Conservation (phyloP, 2,329 filamentous ascomycete genomes). For the Penicillium sp. region DNA sequence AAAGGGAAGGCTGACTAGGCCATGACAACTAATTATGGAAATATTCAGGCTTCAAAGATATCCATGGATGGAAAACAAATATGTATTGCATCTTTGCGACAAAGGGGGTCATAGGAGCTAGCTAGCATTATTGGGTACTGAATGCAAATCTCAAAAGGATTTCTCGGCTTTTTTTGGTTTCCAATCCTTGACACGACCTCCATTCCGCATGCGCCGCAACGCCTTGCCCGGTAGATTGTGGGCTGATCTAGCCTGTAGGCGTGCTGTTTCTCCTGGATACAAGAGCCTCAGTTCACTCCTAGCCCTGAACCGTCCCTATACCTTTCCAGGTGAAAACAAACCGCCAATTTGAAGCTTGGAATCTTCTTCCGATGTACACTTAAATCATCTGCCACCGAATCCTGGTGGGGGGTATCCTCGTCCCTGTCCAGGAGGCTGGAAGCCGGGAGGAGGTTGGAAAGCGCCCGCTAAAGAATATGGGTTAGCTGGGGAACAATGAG, state of each 20-base stretch:
- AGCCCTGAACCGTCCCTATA: slow-evolving; percentile 12
- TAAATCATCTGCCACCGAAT: slow-evolving; percentile 46
- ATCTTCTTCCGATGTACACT: slow-evolving; percentile 22
- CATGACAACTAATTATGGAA: too few species aligned
- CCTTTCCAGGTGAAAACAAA: slow-evolving; percentile 19
- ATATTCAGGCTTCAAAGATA: neutral
- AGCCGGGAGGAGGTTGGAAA: slow-evolving; percentile 67
- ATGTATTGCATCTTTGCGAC: slow-evolving; percentile 13
- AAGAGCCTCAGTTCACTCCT: slow-evolving; percentile 7
- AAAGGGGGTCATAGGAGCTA: slow-evolving; percentile 11
- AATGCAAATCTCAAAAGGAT: slow-evolving; percentile 20
- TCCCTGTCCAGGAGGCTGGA: slow-evolving; percentile 66
- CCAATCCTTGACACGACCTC: slow-evolving; percentile 31
- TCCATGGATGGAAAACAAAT: neutral
- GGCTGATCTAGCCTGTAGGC: slow-evolving; percentile 29
- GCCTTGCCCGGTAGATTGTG: slow-evolving; percentile 39
- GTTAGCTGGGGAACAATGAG: slow-evolving; percentile 34
- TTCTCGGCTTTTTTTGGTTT: slow-evolving; percentile 25
- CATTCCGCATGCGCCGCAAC: slow-evolving; percentile 44
- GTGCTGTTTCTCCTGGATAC: slow-evolving; percentile 19
- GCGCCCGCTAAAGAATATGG: slow-evolving; percentile 45
- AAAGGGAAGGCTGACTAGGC: too few species aligned
- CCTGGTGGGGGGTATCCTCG: slow-evolving; percentile 55
- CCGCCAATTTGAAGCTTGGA: slow-evolving; percentile 24
- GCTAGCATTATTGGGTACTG: slow-evolving; percentile 20